Evolutionary conservation across 129 eudicot genomes (phyloP), one percentile per base, ranked within the genome.

Genomic region (Centrapalus pauciflorus): DNA sequence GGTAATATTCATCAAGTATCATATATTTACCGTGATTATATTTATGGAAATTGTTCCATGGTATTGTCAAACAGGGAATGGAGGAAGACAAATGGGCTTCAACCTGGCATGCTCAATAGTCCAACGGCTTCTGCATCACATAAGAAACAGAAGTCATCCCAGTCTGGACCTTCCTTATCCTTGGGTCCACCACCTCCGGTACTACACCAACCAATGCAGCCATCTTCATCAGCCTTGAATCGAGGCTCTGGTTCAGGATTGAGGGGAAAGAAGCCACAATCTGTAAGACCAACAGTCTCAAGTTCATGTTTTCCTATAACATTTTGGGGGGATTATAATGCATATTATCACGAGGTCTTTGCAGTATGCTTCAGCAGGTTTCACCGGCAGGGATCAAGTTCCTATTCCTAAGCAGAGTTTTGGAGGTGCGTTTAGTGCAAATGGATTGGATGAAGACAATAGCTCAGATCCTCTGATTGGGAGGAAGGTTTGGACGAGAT

Each of bases 101-200:
- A 83, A 77, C 76, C 82, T 13, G 87, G 87, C 50, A 74, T 81
- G 80, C 78, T 57, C n/a, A 78, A 79, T 58, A 66, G 77, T 79
- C 74, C 79, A 38, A 69, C 78, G 11, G 95, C 87, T 25, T 78
- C 94, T 46, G 86, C 96, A 41, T 79, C 96, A 45, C 96, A 83
- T 43, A 87, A 84, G 79, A 91, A 91, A 67, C 88, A 77, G 60
- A 91, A 85, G 66, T 57, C 85, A 46, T 70, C 94, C 7, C 88
- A 80, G 7, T 81, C 96, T 25, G 75, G 76, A 3, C 82, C 90
- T 67, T 81, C 88, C 7, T 56, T 78, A 52, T 79, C 96, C 5
- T 80, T 87, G 63, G 90, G 86, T 19, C 88, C 83, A 68, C 96
- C 85, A 49, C 81, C 96, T 43, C 86, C 89, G 2, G 79, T 77